phyloP scores from a whole-genome alignment of 2,329 filamentous ascomycete genomes.

The Periconia digitata region DNA sequence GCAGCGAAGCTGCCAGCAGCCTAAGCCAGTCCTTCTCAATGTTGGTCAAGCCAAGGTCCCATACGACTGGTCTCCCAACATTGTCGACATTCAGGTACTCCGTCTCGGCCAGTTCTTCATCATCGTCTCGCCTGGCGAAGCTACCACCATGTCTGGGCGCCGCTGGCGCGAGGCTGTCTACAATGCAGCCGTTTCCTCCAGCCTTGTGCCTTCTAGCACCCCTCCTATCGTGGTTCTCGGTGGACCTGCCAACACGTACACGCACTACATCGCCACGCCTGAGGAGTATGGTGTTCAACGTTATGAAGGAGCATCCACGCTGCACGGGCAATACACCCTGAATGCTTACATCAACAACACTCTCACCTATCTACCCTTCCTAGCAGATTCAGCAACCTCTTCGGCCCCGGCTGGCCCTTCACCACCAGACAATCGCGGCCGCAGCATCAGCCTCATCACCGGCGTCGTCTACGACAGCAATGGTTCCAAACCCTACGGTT shows the following conservation, averaged over 20 bases:
- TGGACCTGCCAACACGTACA: constrained; percentile 87
- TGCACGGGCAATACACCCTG: constrained; percentile 81
- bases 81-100: constrained; percentile 84
- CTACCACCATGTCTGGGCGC: constrained; percentile 87
- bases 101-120: constrained; percentile 84
- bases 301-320: constrained; percentile 92
- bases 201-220: constrained; percentile 15
- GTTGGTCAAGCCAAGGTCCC: constrained; percentile 78
- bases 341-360: constrained; percentile 87
- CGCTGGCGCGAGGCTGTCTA: constrained; percentile 68
- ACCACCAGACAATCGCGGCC: constrained; percentile 77
- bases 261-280: constrained; percentile 76
- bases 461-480: constrained; percentile 74
- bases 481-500: constrained; percentile 69
- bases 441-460: constrained; percentile 77
- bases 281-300: constrained; percentile 84
- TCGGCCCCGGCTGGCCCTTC: constrained; percentile 55
- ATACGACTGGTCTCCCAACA: constrained; percentile 87
- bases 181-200: constrained; percentile 25
- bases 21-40: constrained; percentile 85
- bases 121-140: constrained; percentile 82
- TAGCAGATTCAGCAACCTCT: constrained; percentile 49
- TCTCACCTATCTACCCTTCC: constrained; percentile 68
- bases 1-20: constrained; percentile 74
- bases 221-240: constrained; percentile 73